Evolutionary conservation across 352 stramenopile genomes (phyloP), one percentile per base, ranked within the genome.

Genomic region (Halophytophthora batemanensis): DNA sequence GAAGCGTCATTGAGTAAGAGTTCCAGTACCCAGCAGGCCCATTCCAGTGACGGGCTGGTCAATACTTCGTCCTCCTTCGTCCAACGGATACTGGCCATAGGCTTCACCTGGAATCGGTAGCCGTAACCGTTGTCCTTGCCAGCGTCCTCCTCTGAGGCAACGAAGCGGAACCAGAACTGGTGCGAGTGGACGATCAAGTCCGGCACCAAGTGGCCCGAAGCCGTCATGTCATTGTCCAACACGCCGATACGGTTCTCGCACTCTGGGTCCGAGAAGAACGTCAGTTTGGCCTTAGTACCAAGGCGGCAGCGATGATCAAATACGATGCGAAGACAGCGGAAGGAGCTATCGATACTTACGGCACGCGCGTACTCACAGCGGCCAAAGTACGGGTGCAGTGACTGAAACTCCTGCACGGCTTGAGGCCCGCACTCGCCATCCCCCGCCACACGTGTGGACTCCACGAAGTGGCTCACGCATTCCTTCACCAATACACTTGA

Each of bases 111-210:
- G 29, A 95, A 93, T 3, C 82, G 81, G 61, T 80, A 95, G 2
- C 85, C 85, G 50, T 92, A 93, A 1, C 76, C 76, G 37, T 90
- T 57, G 49, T 78, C 73, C 47, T 82, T 85, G 21, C 51, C 56
- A 6, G 45, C 40, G 23, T 86, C 74, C 3, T 95, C 85, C 56
- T 93, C 82, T 0, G 61, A 74, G 6, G 82, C 74, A 8, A 46
- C 53, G 44, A 95, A 93, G 19, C 77, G 82, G 57, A 93, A 93
- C 85, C 85, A 95, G 35, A 93, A 89, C 42, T 86, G 69, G 39
- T 87, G 63, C 3, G 75, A 80, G 45, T 87, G 77, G 34, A 93
- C 74, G 17, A 90, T 57, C 8, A 93, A 35, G 57, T 93, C 82
- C 1, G 80, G 71, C n/a, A 78, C 18, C n/a, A 52, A 45, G 52